Evolutionary conservation across 2,329 filamentous ascomycete genomes (phyloP).

Genomic region (Lasiodiplodia citricola): DNA sequence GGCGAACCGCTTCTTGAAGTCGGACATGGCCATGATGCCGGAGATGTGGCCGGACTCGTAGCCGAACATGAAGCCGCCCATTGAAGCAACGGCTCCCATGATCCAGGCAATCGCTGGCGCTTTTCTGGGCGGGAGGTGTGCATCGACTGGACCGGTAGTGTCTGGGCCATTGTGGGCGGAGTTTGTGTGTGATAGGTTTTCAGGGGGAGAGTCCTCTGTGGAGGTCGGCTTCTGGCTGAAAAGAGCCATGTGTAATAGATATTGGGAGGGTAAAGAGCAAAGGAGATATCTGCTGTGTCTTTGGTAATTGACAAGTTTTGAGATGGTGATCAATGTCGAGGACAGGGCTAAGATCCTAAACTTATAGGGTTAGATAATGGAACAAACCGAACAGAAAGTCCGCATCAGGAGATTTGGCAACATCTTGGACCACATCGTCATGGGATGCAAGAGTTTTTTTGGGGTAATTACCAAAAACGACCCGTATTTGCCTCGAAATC

Average conservation of each 20-base stretch:
- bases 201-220: background rate
- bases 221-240: conserved; percentile 22
- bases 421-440: too few species aligned
- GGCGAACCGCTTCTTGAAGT: conserved; percentile 65
- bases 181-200: conserved; percentile 14
- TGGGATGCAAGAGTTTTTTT: too few species aligned
- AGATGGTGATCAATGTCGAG: too few species aligned
- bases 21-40: conserved; percentile 48
- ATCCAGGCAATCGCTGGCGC: conserved; percentile 46
- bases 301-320: too few species aligned
- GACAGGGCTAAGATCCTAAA: too few species aligned
- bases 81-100: conserved; percentile 61
- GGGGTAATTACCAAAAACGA: too few species aligned
- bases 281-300: too few species aligned
- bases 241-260: conserved; percentile 1
- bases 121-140: background rate
- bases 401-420: too few species aligned
- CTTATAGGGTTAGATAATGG: too few species aligned
- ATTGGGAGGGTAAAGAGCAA: too few species aligned
- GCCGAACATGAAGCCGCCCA: conserved; percentile 68
- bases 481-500: too few species aligned
- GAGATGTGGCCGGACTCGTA: conserved; percentile 60
- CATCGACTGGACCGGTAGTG: background rate
- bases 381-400: too few species aligned
- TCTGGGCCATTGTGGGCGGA: conserved; percentile 10